phyloP scores from a whole-genome alignment of 2,329 filamentous ascomycete species.

The Apiospora phragmitis region DNA sequence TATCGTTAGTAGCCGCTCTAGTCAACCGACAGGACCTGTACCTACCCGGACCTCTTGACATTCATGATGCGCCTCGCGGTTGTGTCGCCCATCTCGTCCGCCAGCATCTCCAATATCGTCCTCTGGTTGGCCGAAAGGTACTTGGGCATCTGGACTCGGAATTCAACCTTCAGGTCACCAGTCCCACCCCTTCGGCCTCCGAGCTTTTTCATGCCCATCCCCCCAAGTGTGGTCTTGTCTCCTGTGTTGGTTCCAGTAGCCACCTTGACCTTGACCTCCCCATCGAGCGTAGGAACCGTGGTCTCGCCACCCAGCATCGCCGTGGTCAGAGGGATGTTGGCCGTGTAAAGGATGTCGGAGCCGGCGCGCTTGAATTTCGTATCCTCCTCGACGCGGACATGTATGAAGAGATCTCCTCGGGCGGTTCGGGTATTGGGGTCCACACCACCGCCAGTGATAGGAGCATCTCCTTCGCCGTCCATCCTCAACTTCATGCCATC shows the following conservation, averaged over 20 bases:
- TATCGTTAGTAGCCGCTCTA: neutral
- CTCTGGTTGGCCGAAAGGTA: conserved; percentile 89
- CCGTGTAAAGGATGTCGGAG: conserved; percentile 90
- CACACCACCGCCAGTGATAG: conserved; percentile 70
- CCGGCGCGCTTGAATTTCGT: conserved; percentile 85
- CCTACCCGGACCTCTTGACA: conserved; percentile 58
- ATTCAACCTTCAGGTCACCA: conserved; percentile 91
- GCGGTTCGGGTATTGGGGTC: conserved; percentile 64
- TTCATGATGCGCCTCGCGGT: conserved; percentile 93
- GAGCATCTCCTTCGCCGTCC: conserved; percentile 82
- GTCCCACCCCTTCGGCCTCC: conserved; percentile 63
- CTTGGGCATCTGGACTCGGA: conserved; percentile 93
- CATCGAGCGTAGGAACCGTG: conserved; percentile 84
- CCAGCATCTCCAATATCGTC: conserved; percentile 91
- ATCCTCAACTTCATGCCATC: conserved; percentile 92
- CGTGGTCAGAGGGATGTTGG: conserved; percentile 87
- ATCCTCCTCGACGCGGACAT: conserved; percentile 86
- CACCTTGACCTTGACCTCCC: conserved; percentile 86
- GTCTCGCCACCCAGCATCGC: conserved; percentile 91
- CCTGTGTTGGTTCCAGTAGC: conserved; percentile 89
- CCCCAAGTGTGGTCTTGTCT: conserved; percentile 83
- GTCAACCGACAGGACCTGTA: conserved; percentile 12
- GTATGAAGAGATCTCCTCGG: conserved; percentile 87
- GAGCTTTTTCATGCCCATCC: conserved; percentile 93
- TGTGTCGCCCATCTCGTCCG: conserved; percentile 93